These are phyloP conservation scores for Hanseniaspora occidentalis DNA, from an alignment of 805 yeast species.

Conservation along the genomic window DNA sequence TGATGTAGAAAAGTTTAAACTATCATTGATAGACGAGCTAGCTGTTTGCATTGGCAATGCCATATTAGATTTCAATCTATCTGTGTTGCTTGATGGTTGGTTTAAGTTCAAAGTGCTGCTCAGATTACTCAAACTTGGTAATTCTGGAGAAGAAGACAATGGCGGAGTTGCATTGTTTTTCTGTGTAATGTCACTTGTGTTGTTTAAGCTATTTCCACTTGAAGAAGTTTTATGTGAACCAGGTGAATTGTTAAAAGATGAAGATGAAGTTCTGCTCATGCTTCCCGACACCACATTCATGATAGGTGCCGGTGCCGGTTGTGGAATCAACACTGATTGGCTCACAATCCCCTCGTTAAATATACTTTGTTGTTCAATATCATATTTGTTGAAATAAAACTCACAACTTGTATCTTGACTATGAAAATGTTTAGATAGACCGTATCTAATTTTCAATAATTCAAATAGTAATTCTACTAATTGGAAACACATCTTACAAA, in stretches of 20 bases:
- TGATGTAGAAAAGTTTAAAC: no score
- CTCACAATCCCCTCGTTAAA: constrained; percentile 5
- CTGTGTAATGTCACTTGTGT: no score
- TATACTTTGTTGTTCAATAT: constrained; percentile 4
- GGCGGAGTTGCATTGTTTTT: background rate
- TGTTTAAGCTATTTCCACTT: no score
- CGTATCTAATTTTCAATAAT: constrained; percentile 19
- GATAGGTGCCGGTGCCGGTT: constrained; percentile 1
- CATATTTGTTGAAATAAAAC: constrained; percentile 7
- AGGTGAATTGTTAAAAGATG: no score
- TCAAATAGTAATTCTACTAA: constrained; percentile 23
- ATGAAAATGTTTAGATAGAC: constrained; percentile 4
- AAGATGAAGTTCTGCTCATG: background rate
- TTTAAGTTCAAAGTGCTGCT: no score
- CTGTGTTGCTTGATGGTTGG: no score
- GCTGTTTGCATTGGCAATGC: constrained; percentile 6
- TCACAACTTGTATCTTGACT: background rate
- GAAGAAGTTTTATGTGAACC: no score
- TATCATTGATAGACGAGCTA: no score
- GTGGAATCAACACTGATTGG: constrained; percentile 5
- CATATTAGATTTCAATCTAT: constrained; percentile 7
- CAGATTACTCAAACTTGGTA: constrained; percentile 4
- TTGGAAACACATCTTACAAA: constrained; percentile 23
- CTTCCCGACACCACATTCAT: background rate
- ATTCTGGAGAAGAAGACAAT: background rate